Evolutionary conservation across 202 grass and related monocot genomes (phyloP).

Genomic region (Saccharum hybrid): DNA sequence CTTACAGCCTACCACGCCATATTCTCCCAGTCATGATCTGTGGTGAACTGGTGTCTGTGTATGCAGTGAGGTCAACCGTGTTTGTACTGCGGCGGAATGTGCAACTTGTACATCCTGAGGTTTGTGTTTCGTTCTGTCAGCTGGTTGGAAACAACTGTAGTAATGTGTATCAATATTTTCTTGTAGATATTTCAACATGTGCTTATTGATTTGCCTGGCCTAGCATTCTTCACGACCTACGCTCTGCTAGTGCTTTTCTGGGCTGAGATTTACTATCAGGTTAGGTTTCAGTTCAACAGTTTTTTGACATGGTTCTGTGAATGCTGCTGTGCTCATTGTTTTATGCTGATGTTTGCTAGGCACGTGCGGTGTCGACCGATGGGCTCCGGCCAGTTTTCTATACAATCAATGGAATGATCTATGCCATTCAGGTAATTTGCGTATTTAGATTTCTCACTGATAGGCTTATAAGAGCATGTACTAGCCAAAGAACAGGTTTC

Average conservation of each 20-base stretch:
- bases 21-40: not conserved
- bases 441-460: not conserved
- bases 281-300: conserved; percentile 58
- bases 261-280: conserved; percentile 99
- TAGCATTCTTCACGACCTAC: conserved; percentile 91
- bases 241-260: conserved; percentile 89
- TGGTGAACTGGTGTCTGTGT: conserved; percentile 8
- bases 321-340: conserved; percentile 14
- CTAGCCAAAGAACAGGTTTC: not conserved
- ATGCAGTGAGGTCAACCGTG: conserved; percentile 65
- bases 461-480: not conserved
- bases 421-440: conserved; percentile 69
- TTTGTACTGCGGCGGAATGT: conserved; percentile 70
- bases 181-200: conserved; percentile 92
- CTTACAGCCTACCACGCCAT: not conserved
- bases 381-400: conserved; percentile 84
- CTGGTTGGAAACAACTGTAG: not conserved
- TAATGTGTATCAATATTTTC: conserved; percentile 14
- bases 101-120: conserved; percentile 75
- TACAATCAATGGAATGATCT: conserved; percentile 77
- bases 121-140: conserved; percentile 21
- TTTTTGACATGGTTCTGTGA: not conserved
- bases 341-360: conserved; percentile 49
- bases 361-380: conserved; percentile 80
- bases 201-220: conserved; percentile 87